Percentiles rank a stretch among this genome's conserved stretches.
Conservation (phyloP, 2,329 filamentous ascomycete genomes). For the Talaromyces sp. region DNA sequence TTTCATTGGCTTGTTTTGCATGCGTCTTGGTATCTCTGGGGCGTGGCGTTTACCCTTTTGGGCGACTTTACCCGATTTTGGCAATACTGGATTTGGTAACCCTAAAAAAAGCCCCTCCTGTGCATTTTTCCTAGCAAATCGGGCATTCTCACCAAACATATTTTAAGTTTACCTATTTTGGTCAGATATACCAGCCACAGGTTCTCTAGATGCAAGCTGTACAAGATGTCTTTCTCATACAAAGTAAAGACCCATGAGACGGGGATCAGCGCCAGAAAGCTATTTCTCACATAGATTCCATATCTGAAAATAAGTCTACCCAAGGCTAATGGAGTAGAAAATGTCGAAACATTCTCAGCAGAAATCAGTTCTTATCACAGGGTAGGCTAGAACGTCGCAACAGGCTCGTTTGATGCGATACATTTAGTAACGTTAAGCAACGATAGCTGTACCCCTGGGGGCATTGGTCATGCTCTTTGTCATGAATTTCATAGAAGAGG, state of each 20-base stretch:
- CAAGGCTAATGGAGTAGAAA: not conserved
- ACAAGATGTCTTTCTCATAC: not conserved
- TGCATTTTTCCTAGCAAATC: not conserved
- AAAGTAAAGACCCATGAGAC: not conserved
- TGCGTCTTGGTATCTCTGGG: not conserved
- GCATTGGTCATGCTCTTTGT: not conserved
- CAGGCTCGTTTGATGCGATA: not conserved
- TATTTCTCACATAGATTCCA: not conserved
- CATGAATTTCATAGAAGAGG: not conserved
- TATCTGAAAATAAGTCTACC: not conserved
- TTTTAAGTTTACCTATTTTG: not conserved
- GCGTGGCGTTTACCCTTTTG: not conserved
- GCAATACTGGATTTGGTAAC: not conserved
- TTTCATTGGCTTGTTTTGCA: not conserved
- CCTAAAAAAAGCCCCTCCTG: not conserved
- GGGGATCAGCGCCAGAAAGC: too few relatives aligned
- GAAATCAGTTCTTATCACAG: constrained; percentile 1
- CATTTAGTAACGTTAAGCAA: not conserved
- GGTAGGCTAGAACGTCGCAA: not conserved
- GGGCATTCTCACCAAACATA: not conserved
- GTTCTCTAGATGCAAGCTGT: not conserved
- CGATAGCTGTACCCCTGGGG: not conserved
- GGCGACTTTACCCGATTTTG: constrained; percentile 1
- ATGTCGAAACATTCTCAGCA: not conserved
- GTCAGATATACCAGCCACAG: not conserved